Base-by-base conservation (phyloP, 140 eudicot species). In the Anethum foeniculum region DNA sequence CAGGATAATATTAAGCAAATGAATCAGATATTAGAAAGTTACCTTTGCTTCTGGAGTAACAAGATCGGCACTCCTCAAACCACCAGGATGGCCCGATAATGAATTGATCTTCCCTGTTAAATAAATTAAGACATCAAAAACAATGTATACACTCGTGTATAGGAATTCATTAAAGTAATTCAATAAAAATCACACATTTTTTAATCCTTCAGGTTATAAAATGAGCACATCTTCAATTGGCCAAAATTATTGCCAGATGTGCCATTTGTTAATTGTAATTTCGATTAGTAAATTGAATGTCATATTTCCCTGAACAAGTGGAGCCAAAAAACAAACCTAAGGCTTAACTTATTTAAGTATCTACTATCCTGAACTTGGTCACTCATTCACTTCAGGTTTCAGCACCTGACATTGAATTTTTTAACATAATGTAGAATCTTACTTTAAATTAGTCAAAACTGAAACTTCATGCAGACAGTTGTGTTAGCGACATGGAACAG, bases 21-120 rank as follows among this genome's bases (percentile, higher is more conserved):
- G 30, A 65, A 46, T 0, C 1, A 39, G 58, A 36, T 84, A 82
- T 39, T 44, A 51, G 58, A 21, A 52, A 43, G 81, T 69, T 86
- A 93, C 96, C 90, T 88, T 92, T 90, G 85, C 83, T 83, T 92
- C 98, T 65, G 98, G 96, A 80, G 98, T 94, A 86, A 86, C 84
- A 12, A 86, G 65, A 67, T 94, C 97, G 30, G 96, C 85, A 82
- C 88, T 84, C 83, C 86, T 89, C 79, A 87, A 79, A 82, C 80
- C 89, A 83, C 93, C 96, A 79, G 97, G 86, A 75, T 88, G 94
- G 56, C 86, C 88, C 89, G 90, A 85, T 43, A 85, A 82, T 36
- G 97, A 74, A 87, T 86, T 91, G 56, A 84, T 34, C 36, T 82
- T 85, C 75, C 92, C 98, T 92, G 84, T 72, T 48, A 67, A 41